A percentile compares a stretch with the other conserved stretches of the same genome.
These are phyloP conservation scores for Magnaporthiopsis rhizophila DNA, from an alignment of 2,329 filamentous ascomycete genomes.

Conservation along the genomic window DNA sequence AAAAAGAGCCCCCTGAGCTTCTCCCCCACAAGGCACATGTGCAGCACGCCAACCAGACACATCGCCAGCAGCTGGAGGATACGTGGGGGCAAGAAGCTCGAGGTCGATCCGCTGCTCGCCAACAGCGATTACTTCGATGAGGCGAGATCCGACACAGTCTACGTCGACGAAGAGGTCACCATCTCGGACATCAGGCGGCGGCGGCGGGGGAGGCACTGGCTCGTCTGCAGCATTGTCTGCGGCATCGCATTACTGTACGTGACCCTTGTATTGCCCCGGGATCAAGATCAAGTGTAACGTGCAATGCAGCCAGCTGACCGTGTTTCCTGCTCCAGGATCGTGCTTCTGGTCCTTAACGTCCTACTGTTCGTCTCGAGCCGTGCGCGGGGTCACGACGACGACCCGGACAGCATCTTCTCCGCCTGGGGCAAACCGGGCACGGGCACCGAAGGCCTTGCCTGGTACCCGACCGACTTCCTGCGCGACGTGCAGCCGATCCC, in stretches of 20 bases:
- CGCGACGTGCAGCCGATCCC: constrained; percentile 26
- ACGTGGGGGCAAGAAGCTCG: constrained; percentile 5
- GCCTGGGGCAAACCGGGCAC: constrained; percentile 29
- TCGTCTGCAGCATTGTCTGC: constrained; percentile 27
- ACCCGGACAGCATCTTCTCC: constrained; percentile 20
- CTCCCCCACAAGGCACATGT: constrained; percentile 11
- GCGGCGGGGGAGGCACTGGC: constrained; percentile 14
- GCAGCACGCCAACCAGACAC: constrained; percentile 10
- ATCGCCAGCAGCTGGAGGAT: constrained; percentile 12
- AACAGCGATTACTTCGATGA: constrained; percentile 7
- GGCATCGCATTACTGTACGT: constrained; percentile 28
- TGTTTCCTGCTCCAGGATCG: constrained; percentile 3
- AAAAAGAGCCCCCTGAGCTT: constrained; percentile 7
- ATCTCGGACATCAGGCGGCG: constrained; percentile 9
- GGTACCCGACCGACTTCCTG: constrained; percentile 44
- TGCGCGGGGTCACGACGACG: constrained; percentile 12
- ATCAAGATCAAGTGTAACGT: background rate
- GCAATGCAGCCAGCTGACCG: background rate
- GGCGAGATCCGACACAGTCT: constrained; percentile 8
- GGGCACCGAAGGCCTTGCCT: constrained; percentile 29
- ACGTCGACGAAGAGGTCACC: constrained; percentile 11
- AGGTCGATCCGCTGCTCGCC: constrained; percentile 9
- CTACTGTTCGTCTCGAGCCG: constrained; percentile 11
- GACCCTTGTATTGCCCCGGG: background rate
- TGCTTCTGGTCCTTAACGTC: constrained; percentile 13